These are phyloP conservation scores for Bipolaris oryzae DNA, from an alignment of 2,329 filamentous ascomycete species.

Conservation along the genomic window DNA sequence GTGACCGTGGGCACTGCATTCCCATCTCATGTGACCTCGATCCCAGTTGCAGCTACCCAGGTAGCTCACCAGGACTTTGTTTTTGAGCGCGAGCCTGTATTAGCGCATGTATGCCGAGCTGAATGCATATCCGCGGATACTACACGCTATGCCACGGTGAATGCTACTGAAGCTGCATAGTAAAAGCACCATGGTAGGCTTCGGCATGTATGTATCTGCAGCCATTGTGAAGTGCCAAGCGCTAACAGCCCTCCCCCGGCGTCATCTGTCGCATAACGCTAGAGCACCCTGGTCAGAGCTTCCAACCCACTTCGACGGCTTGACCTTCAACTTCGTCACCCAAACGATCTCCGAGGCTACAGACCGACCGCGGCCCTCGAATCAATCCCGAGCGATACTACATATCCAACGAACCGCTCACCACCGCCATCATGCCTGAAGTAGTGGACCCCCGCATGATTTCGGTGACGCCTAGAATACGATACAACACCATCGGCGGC, in stretches of 20 bases:
- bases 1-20: neutral
- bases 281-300: constrained; percentile 29
- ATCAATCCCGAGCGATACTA: constrained; percentile 26
- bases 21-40: neutral
- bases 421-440: constrained; percentile 45
- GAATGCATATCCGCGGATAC: too few species aligned
- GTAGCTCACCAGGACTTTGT: neutral
- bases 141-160: neutral
- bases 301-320: constrained; percentile 33
- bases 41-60: neutral
- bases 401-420: constrained; percentile 23
- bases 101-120: neutral
- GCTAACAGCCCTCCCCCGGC: constrained; percentile 9
- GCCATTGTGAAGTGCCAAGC: constrained; percentile 7
- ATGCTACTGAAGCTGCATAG: neutral
- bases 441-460: constrained; percentile 58
- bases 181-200: neutral
- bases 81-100: neutral
- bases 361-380: constrained; percentile 28
- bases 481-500: constrained; percentile 98
- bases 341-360: constrained; percentile 24
- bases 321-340: constrained; percentile 34
- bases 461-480: constrained; percentile 72
- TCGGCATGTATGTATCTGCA: neutral
- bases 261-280: constrained; percentile 20